Base-by-base conservation (phyloP, 2,329 filamentous ascomycete genomes). In the Chaetomium sp. region DNA sequence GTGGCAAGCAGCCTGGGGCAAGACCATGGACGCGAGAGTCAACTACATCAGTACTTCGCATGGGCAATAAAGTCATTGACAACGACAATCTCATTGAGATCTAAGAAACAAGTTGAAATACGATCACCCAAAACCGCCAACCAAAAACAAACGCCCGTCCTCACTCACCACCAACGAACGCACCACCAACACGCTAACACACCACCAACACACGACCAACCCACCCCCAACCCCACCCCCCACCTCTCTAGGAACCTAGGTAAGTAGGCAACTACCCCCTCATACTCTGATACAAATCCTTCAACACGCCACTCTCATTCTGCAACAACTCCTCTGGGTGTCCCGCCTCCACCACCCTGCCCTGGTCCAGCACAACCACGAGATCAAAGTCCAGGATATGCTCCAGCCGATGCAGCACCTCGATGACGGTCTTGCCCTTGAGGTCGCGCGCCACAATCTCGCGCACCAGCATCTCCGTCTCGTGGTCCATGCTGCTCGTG, bases 401-500 rank as follows among this genome's bases (percentile, higher is more conserved):
- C 23, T 64, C 60, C 27, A 67, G 47, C 42, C 64, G 65, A 59
- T 69, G 67, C 45, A 65, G 49, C 53, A 69, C 65, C 16, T 55
- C 33, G 8, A 69, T 61, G 10, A 68, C 61, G 2, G 67, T 69
- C n/a, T 59, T 38, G 6, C 33, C 53, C 31, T 16, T 38, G 9
- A 69, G 61, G 29, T 68, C 63, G 27, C 57, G 55, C 21, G 53
- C 50, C 21, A 69, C 55, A 45, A 69, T 54, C 23, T 61, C 29
- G 27, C 67, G 55, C 47, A 69, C 60, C 29, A 65, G 29, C 38
- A 51, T 57, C 27, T 66, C 65, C 6, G 67, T 69, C 25, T 68
- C 62, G 16, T 56, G 57, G 45, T 69, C 67, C 25, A 69, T 58
- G 51, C 57, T 66, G 35, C 65, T 66, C 27, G 62, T 69, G 21